Evolutionary conservation across 257 asterid genomes (phyloP).

Genomic region (Gentiana dahurica): DNA sequence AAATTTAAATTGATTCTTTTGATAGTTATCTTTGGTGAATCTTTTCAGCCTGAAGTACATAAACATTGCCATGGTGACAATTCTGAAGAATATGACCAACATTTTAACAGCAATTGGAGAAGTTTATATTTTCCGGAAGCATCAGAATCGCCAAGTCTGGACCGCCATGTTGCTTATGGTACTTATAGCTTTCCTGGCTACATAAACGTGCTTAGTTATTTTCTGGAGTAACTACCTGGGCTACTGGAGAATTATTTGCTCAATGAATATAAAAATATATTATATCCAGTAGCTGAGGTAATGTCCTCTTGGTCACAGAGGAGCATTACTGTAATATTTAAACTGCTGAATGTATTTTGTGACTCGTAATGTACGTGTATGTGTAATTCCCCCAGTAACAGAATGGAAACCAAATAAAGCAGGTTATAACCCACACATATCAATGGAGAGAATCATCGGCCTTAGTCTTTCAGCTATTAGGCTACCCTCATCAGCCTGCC

Average conservation of each 20-base stretch:
- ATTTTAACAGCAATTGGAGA: slow-evolving; percentile 44
- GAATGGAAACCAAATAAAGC: no score
- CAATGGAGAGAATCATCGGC: no score
- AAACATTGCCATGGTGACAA: slow-evolving; percentile 50
- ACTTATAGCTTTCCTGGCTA: slow-evolving; percentile 9
- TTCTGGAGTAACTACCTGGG: no score
- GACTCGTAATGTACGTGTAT: no score
- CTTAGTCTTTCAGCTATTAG: no score
- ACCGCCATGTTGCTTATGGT: slow-evolving; percentile 48
- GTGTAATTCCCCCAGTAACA: not conserved
- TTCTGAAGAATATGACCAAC: slow-evolving; percentile 46
- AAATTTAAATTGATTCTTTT: no score
- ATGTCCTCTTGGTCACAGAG: not conserved
- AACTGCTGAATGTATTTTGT: no score
- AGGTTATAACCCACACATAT: not conserved
- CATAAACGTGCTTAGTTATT: not conserved
- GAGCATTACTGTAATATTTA: no score
- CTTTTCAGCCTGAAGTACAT: slow-evolving; percentile 40
- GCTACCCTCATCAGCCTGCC: no score
- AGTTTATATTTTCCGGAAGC: slow-evolving; percentile 37
- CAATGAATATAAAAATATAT: slow-evolving; percentile 1
- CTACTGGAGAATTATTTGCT: slow-evolving; percentile 4
- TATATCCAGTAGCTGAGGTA: no score
- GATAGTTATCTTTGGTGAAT: slow-evolving; percentile 11
- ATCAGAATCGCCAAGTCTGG: slow-evolving; percentile 42